Evolutionary conservation across 352 stramenopile genomes (phyloP).

Genomic region (Globisporangium acanthophoron): DNA sequence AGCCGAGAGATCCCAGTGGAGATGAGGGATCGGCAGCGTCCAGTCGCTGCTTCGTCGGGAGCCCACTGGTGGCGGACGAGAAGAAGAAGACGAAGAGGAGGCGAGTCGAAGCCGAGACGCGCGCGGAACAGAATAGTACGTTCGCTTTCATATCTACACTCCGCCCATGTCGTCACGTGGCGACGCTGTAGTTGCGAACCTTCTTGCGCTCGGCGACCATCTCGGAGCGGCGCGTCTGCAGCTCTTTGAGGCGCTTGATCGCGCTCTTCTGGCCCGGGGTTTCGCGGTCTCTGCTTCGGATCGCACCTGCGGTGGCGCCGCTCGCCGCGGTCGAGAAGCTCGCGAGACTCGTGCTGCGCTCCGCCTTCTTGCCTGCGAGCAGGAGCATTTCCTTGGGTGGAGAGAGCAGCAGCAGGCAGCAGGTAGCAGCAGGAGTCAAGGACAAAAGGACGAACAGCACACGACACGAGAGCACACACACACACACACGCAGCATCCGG

Average conservation of each 20-base stretch:
- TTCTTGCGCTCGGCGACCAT: slow-evolving; percentile 75
- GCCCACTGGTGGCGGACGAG: not conserved
- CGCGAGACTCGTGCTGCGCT: slow-evolving; percentile 30
- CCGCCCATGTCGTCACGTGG: slow-evolving; percentile 13
- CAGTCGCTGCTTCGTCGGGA: not conserved
- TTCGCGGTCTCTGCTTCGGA: slow-evolving; percentile 43
- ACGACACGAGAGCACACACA: not conserved
- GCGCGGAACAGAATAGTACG: not conserved
- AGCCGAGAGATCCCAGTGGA: not conserved
- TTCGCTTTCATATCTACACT: not conserved
- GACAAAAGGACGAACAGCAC: not conserved
- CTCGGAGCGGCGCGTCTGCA: slow-evolving; percentile 67
- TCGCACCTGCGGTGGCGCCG: not conserved
- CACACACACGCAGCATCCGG: not conserved
- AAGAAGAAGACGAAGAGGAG: too few relatives aligned
- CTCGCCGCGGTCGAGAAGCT: slow-evolving; percentile 14
- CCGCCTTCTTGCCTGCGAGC: slow-evolving; percentile 51
- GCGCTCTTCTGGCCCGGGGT: slow-evolving; percentile 53
- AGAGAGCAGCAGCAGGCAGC: not conserved
- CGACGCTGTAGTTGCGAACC: slow-evolving; percentile 75
- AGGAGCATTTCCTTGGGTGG: slow-evolving; percentile 62
- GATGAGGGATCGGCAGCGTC: not conserved
- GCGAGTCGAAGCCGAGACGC: not conserved
- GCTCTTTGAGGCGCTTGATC: slow-evolving; percentile 64
- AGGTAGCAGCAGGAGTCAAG: not conserved